These are phyloP conservation scores for Chamaecrista fasciculata DNA, from an alignment of 306 rosid genomes.

Conservation along the genomic window DNA sequence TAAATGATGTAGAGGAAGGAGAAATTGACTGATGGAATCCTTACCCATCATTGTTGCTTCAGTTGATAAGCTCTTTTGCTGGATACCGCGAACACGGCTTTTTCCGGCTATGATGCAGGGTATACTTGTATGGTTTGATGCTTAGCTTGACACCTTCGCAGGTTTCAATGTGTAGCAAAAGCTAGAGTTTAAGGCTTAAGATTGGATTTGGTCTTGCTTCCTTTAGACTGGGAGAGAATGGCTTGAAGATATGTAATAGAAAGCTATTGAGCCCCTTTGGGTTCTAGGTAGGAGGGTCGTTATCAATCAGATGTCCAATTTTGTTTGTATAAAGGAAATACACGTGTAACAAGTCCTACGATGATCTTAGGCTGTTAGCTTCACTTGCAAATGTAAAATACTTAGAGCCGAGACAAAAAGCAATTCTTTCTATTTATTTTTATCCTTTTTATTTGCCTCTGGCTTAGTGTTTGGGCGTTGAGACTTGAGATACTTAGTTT, in stretches of 20 bases:
- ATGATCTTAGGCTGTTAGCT: conserved; percentile 32
- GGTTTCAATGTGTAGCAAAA: conserved; percentile 29
- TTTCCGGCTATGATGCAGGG: conserved; percentile 6
- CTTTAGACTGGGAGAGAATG: conserved; percentile 30
- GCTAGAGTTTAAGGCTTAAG: conserved; percentile 22
- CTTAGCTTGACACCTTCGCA: conserved; percentile 9
- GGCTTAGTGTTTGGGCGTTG: background rate
- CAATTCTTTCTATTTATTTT: conserved; percentile 41
- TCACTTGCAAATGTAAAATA: conserved; percentile 41
- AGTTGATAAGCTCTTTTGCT: conserved; percentile 13
- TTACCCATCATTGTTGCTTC: background rate
- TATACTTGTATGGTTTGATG: conserved; percentile 3
- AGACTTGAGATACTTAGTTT: background rate
- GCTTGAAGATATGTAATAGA: conserved; percentile 22
- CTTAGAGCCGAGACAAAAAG: conserved; percentile 17
- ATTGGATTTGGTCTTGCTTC: conserved; percentile 39
- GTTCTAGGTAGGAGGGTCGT: conserved; percentile 34
- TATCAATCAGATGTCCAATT: conserved; percentile 38
- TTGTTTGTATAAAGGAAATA: conserved; percentile 46
- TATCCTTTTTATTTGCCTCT: background rate
- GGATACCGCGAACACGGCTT: conserved; percentile 14
- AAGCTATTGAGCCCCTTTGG: conserved; percentile 28
- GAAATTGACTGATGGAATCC: conserved; percentile 50
- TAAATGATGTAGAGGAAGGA: conserved; percentile 76
- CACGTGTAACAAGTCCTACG: conserved; percentile 34